Percentiles rank a stretch among this genome's conserved stretches.
These are phyloP conservation scores for Fusarium globosum DNA, from an alignment of 2,329 filamentous ascomycete species.

Conservation along the genomic window DNA sequence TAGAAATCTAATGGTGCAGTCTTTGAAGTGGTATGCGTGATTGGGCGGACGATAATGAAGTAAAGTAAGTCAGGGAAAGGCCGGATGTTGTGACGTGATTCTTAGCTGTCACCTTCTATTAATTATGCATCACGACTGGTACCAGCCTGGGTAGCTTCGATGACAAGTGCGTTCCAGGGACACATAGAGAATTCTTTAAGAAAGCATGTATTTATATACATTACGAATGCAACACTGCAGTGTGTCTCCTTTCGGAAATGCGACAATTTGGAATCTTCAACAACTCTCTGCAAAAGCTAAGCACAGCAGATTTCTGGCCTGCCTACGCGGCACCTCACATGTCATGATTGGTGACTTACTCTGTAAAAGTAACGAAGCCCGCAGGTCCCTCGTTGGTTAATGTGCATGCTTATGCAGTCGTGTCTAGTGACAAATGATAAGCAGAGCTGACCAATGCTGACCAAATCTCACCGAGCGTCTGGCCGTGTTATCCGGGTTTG, in stretches of 20 bases:
- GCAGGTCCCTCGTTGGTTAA: background rate
- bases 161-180: background rate
- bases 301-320: background rate
- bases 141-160: background rate
- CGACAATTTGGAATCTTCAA: background rate
- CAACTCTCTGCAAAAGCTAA: background rate
- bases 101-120: background rate
- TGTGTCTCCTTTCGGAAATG: background rate
- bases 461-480: background rate
- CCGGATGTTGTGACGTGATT: rapidly evolving
- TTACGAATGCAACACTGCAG: background rate
- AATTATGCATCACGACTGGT: background rate
- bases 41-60: background rate
- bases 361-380: background rate
- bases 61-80: background rate
- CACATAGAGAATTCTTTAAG: rapidly evolving
- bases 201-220: background rate
- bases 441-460: background rate
- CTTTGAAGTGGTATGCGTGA: background rate
- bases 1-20: background rate
- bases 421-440: background rate
- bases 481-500: background rate
- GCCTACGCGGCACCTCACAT: background rate
- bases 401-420: no score
- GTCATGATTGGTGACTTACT: background rate